These are phyloP conservation scores for Alliaria petiolata DNA, from an alignment of 345 rosid genomes.

Conservation along the genomic window DNA sequence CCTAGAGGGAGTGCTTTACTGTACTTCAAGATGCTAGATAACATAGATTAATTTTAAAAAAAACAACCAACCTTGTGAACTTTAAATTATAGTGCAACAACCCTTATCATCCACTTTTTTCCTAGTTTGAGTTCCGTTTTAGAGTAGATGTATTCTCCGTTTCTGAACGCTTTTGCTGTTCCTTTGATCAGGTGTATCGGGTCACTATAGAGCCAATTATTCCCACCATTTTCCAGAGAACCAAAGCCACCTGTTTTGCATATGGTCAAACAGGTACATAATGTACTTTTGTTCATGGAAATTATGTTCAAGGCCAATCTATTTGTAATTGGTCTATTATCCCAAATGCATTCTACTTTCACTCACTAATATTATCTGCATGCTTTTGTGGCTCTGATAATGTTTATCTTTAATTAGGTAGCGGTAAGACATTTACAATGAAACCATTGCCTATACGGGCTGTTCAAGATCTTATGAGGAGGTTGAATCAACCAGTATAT, in stretches of 20 bases:
- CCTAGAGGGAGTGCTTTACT: neutral
- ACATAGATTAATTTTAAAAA: neutral
- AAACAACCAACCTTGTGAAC: neutral
- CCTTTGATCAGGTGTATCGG: slow-evolving; percentile 63
- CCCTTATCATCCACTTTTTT: neutral
- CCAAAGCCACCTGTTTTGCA: slow-evolving; percentile 99
- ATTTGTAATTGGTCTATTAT: neutral
- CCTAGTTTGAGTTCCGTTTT: neutral
- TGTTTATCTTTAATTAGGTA: slow-evolving; percentile 49
- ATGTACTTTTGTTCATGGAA: neutral
- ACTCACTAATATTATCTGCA: neutral
- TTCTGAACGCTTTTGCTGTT: neutral
- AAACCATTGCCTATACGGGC: slow-evolving; percentile 94
- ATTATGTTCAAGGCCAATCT: neutral
- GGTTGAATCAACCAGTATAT: slow-evolving; percentile 80
- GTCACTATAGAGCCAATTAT: slow-evolving; percentile 91
- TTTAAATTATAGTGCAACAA: neutral
- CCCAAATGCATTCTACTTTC: neutral
- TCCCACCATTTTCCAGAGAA: slow-evolving; percentile 85
- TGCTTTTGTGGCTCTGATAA: slow-evolving; percentile 16
- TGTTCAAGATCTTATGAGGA: slow-evolving; percentile 78
- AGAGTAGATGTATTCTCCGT: neutral
- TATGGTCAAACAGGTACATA: slow-evolving; percentile 96
- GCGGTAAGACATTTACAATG: slow-evolving; percentile 99
- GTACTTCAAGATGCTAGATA: neutral